Conservation (phyloP, 352 stramenopile genomes). For the Phytophthora syringae region DNA sequence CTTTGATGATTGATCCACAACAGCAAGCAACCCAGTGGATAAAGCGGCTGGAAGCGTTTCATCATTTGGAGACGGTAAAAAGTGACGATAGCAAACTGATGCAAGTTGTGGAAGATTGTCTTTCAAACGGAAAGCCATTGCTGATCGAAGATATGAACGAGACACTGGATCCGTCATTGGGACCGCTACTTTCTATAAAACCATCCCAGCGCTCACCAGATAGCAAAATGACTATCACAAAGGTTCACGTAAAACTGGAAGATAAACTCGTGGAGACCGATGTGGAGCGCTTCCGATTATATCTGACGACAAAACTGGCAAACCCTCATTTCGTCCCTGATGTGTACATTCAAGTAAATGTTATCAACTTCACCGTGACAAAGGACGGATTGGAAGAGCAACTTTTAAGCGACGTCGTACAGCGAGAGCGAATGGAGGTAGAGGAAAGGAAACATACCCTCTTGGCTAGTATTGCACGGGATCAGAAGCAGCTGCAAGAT, state of each 20-base stretch:
- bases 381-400: conserved; percentile 91
- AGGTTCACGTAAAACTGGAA: conserved; percentile 61
- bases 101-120: conserved; percentile 44
- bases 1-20: conserved; percentile 95
- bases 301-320: conserved; percentile 92
- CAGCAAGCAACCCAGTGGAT: conserved; percentile 94
- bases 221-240: conserved; percentile 8
- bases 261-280: conserved; percentile 81
- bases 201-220: background rate
- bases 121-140: conserved; percentile 50
- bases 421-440: conserved; percentile 85
- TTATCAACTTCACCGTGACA: conserved; percentile 95
- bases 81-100: conserved; percentile 51
- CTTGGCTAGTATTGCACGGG: conserved; percentile 87
- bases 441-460: conserved; percentile 87
- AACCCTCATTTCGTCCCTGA: conserved; percentile 93
- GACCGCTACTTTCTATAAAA: conserved; percentile 54
- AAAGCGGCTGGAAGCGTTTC: conserved; percentile 77
- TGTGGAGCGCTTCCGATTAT: conserved; percentile 82
- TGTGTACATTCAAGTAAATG: conserved; percentile 92
- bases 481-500: conserved; percentile 90
- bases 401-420: conserved; percentile 89
- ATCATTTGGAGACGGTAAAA: conserved; percentile 81
- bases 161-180: conserved; percentile 56
- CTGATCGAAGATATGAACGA: conserved; percentile 70